phyloP scores from a whole-genome alignment of 495 filamentous ascomycete genomes.

The Pyrenula aspistea region DNA sequence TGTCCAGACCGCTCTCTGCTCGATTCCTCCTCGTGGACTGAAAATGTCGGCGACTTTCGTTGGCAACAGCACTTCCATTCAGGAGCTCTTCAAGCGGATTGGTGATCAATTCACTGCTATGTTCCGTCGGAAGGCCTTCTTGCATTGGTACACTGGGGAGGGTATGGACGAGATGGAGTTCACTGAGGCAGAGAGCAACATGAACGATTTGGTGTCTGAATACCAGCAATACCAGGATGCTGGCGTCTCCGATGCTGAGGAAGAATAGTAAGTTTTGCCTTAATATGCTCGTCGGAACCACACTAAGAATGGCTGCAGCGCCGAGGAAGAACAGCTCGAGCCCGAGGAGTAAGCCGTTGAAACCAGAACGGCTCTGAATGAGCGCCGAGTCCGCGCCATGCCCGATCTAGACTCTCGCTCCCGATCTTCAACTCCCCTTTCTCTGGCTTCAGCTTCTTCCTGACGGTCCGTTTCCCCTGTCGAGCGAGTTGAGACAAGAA shows the following conservation, averaged over 20 bases:
- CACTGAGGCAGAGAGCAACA: slow-evolving; percentile 99
- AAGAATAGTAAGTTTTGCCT: slow-evolving; percentile 34
- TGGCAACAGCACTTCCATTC: slow-evolving; percentile 98
- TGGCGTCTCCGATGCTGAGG: slow-evolving; percentile 64
- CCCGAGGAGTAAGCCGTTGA: slow-evolving; percentile 22
- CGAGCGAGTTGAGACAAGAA: not conserved
- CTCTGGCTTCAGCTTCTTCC: not conserved
- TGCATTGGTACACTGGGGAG: slow-evolving; percentile 99
- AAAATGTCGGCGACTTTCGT: slow-evolving; percentile 99
- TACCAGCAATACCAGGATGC: slow-evolving; percentile 99
- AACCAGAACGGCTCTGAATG: not conserved
- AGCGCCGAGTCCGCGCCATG: too few species aligned
- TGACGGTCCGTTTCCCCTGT: not conserved
- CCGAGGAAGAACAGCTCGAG: slow-evolving; percentile 30
- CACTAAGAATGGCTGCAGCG: slow-evolving; percentile 6
- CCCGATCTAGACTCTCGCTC: too few species aligned
- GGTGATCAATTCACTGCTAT: slow-evolving; percentile 99
- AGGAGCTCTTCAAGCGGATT: slow-evolving; percentile 99
- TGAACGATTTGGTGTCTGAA: slow-evolving; percentile 99
- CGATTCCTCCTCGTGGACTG: slow-evolving; percentile 92
- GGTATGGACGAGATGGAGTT: slow-evolving; percentile 99
- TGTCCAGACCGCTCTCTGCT: slow-evolving; percentile 99
- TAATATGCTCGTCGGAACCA: not conserved
- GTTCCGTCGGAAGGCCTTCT: slow-evolving; percentile 99
- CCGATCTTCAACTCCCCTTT: not conserved